These are phyloP conservation scores for Trichosporon sp. DNA, from an alignment of 1,284 basidiomycete species.

Conservation along the genomic window DNA sequence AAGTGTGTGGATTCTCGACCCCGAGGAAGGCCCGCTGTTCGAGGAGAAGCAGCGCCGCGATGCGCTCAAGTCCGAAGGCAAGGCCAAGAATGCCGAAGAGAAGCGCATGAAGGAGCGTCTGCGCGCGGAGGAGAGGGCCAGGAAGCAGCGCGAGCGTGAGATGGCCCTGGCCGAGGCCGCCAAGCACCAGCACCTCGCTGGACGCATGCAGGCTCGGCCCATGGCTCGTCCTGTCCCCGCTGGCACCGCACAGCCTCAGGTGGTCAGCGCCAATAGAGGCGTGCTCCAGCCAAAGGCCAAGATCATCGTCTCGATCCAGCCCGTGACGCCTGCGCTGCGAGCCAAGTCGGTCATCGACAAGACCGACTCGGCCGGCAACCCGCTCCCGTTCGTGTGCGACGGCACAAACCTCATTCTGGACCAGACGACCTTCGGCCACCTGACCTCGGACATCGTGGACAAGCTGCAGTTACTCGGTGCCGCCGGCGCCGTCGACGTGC, in stretches of 20 bases:
- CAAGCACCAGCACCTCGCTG: constrained; percentile 15
- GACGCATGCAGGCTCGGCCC: constrained; percentile 7
- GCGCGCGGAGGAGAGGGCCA: constrained; percentile 35
- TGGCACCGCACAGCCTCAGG: constrained; percentile 10
- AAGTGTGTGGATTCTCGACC: constrained; percentile 81
- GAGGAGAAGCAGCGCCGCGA: constrained; percentile 47
- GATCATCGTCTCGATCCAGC: constrained; percentile 40
- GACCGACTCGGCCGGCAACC: constrained; percentile 35
- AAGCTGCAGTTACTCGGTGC: constrained; percentile 41
- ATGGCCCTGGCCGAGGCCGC: constrained; percentile 23
- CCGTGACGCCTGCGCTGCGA: constrained; percentile 40
- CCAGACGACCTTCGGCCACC: constrained; percentile 40
- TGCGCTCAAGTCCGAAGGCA: constrained; percentile 42
- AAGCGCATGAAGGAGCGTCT: constrained; percentile 39
- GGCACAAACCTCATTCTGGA: constrained; percentile 42
- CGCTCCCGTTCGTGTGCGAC: constrained; percentile 44
- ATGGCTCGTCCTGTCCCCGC: constrained; percentile 17
- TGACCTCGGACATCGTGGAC: constrained; percentile 41
- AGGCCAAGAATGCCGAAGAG: constrained; percentile 46
- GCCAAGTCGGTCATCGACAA: constrained; percentile 39
- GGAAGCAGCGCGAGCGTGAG: constrained; percentile 33
- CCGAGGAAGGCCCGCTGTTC: constrained; percentile 53
- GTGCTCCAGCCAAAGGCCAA: constrained; percentile 38
- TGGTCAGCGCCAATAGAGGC: constrained; percentile 29
- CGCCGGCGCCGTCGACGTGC: constrained; percentile 40